Evolutionary conservation across 169 alveolate genomes (phyloP), one percentile per base, ranked within the genome.

Genomic region (Plasmodium gaboni): DNA sequence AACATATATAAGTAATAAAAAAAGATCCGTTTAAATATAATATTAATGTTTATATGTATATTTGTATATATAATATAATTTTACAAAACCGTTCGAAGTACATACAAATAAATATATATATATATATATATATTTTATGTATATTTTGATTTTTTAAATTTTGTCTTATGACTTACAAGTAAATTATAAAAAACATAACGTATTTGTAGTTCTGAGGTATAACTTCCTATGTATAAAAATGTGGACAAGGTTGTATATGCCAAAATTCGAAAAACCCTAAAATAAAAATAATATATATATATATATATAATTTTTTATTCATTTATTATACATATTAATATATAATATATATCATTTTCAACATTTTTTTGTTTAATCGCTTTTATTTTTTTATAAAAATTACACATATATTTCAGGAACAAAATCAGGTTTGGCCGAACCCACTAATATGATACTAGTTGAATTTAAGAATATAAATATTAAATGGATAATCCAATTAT

Each of bases 401-500:
- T 93, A 94, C 95, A 73, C 94, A 73, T 74, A 80, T 42, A 73
- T 87, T 65, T 61, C 65, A 24, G 94, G 89, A 8, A 89, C 55
- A 2, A 38, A 53, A 4, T 38, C 59, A 7, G 92, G 90, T 13
- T 89, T 72, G 71, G 28, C 15, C 6, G 42, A 2, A 1, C 76
- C 60, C 10, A 55, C 87, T 51, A 55, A 50, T 32, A 94, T 73
- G 12, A 91, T 63, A 38, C 93, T 74, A 22, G 69, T 22, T 60
- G 94, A 60, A 70, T 91, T 70, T 68, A 92, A 57, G 17, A 64
- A 61, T 44, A 90, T 55, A 61, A 92, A 92, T 38, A 70, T 51
- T 24, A 92, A 42, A 44, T 92, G 95, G 42, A 92, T 83, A 87
- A 51, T 24, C 93, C 92, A 90, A 50, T 93, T 92, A 74, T 89